These are phyloP conservation scores for Kodamaea suecica DNA, from an alignment of 1,139 yeast genomes.

Conservation along the genomic window DNA sequence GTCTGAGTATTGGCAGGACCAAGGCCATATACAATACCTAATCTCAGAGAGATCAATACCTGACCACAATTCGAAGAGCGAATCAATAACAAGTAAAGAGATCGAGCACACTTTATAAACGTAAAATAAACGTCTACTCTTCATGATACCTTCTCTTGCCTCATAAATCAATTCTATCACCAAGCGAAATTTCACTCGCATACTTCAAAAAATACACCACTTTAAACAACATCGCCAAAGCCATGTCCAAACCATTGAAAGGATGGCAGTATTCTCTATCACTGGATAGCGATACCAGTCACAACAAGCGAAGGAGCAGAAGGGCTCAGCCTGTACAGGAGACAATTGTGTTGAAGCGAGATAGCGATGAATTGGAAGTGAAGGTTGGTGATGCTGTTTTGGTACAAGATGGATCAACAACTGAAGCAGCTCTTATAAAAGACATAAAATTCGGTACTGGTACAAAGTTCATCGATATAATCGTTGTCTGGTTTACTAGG, in stretches of 20 bases:
- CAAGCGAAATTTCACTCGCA: not conserved
- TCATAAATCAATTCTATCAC: not conserved
- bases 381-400: slow-evolving; percentile 41
- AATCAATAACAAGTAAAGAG: no score
- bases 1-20: no score
- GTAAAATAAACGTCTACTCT: no score
- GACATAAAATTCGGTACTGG: slow-evolving; percentile 40
- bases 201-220: not conserved
- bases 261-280: slow-evolving; percentile 31
- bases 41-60: no score
- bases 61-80: no score
- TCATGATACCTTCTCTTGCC: no score
- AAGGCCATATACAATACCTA: no score
- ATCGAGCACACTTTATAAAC: no score
- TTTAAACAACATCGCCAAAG: not conserved
- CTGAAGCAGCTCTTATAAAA: slow-evolving; percentile 36
- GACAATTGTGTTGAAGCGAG: slow-evolving; percentile 19
- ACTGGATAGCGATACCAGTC: slow-evolving; percentile 10
- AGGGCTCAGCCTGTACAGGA: slow-evolving; percentile 9
- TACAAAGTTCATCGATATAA: slow-evolving; percentile 35
- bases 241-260: slow-evolving; percentile 16
- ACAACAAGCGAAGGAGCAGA: slow-evolving; percentile 19
- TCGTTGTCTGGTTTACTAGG: slow-evolving; percentile 35
- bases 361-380: slow-evolving; percentile 35
- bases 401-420: slow-evolving; percentile 19